These are phyloP conservation scores for Aphanomyces astaci DNA, from an alignment of 352 stramenopile genomes.

Conservation along the genomic window DNA sequence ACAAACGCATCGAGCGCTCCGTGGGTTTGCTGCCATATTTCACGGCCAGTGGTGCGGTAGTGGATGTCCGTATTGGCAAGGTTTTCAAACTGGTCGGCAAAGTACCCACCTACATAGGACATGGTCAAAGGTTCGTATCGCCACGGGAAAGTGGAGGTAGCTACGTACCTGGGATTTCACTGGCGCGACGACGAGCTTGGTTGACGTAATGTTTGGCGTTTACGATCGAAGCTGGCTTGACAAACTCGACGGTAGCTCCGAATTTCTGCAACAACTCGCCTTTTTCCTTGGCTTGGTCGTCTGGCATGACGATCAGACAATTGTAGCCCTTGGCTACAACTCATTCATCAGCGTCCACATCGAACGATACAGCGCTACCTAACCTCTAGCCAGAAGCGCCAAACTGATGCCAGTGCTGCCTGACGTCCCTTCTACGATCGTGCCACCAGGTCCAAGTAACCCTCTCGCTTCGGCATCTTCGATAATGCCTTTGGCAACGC, in stretches of 20 bases:
- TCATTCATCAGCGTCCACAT: neutral
- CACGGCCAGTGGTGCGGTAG: conserved; percentile 89
- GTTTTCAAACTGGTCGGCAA: conserved; percentile 99
- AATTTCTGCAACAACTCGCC: conserved; percentile 68
- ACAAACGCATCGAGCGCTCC: conserved; percentile 93
- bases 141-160: too few relatives aligned
- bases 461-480: conserved; percentile 85
- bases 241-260: conserved; percentile 80
- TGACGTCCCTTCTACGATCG: conserved; percentile 96
- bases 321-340: conserved; percentile 85
- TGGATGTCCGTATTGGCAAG: conserved; percentile 92
- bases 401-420: conserved; percentile 97
- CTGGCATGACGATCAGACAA: conserved; percentile 95
- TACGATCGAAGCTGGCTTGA: conserved; percentile 91
- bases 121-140: conserved; percentile 21
- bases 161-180: conserved; percentile 60
- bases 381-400: conserved; percentile 87
- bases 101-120: conserved; percentile 85
- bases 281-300: conserved; percentile 95
- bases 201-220: conserved; percentile 98
- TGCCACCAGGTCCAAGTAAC: conserved; percentile 81
- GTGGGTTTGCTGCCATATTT: conserved; percentile 93
- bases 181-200: conserved; percentile 81
- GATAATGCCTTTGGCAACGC: conserved; percentile 93
- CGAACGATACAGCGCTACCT: neutral